phyloP scores from a whole-genome alignment of 257 asterid genomes.

The Avicennia marina region DNA sequence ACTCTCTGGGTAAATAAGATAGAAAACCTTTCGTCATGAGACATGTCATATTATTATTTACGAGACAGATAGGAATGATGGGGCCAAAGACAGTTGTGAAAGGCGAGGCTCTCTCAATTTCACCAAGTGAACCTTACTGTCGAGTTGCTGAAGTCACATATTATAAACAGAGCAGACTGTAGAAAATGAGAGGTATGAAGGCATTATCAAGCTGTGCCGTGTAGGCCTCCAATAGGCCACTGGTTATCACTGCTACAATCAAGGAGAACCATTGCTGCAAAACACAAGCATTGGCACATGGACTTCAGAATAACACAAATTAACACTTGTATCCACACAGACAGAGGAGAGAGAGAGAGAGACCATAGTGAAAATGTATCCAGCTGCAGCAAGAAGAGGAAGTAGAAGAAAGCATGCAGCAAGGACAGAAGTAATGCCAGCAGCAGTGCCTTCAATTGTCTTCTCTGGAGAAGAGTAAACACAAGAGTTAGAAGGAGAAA shows the following conservation, averaged over 20 bases:
- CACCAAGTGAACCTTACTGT: not conserved
- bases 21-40: not conserved
- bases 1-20: not conserved
- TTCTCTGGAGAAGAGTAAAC: constrained; percentile 49
- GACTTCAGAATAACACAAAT: constrained; percentile 15
- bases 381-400: constrained; percentile 83
- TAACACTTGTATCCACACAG: not conserved
- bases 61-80: constrained; percentile 9
- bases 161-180: constrained; percentile 84
- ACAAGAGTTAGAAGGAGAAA: constrained; percentile 8
- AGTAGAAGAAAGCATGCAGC: constrained; percentile 79
- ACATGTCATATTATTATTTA: constrained; percentile 27
- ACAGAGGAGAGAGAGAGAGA: constrained; percentile 28
- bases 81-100: not conserved
- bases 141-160: not conserved
- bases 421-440: constrained; percentile 95
- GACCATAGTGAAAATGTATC: constrained; percentile 76
- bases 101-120: constrained; percentile 5
- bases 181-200: constrained; percentile 92
- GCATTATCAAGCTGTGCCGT: constrained; percentile 98
- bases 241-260: constrained; percentile 66
- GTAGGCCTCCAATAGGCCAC: constrained; percentile 92
- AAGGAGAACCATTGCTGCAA: constrained; percentile 90
- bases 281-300: constrained; percentile 6
- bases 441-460: constrained; percentile 98